Evolutionary conservation across 345 rosid species (phyloP), one percentile per base, ranked within the genome.

Genomic region (Eucalyptus rudis): DNA sequence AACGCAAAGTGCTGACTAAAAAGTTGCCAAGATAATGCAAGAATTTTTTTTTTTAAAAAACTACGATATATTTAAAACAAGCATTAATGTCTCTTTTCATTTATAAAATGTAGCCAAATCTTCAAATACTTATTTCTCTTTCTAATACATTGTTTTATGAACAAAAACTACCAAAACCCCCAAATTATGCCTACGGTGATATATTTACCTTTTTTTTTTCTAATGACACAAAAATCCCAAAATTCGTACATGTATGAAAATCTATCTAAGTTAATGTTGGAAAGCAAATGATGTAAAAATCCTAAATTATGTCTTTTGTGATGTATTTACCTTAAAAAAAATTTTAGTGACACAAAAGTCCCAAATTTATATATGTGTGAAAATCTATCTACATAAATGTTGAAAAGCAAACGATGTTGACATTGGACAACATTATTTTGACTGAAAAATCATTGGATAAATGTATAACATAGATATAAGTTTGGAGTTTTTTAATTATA

Each of bases 281-380:
- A 56, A 56, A 56, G 27, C 12, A 56, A 24, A 56, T 8, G 17
- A 19, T 52, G 4, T 52, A 56, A 22, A 56, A 56, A 56, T 1
- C 6, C 27, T 10, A 56, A 56, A 24, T 56, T 56, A 56, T 24
- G 2, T 10, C 24, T 56, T 0, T 1, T 10, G 0, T 24, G 27
- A 56, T 24, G 9, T 56, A 56, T 24, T 22, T 22, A 56, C 3
- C 5, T 24, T 56, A n/a, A n/a, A n/a, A n/a, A n/a, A n/a, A n/a
- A n/a, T n/a, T n/a, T 33, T 4, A 56, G 9, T 24, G 27, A 56
- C 27, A 56, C 62, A 22, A 56, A 24, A 56, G 10, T 22, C 3
- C 62, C 13, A 9, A 24, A 56, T 24, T 24, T 9, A 1, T 56
- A 9, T 22, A 20, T 56, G 29, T 56, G 27, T 56, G 62, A 56